These are phyloP conservation scores for Zoysia matrella DNA, from an alignment of 202 grass and related monocot genomes.

Conservation along the genomic window DNA sequence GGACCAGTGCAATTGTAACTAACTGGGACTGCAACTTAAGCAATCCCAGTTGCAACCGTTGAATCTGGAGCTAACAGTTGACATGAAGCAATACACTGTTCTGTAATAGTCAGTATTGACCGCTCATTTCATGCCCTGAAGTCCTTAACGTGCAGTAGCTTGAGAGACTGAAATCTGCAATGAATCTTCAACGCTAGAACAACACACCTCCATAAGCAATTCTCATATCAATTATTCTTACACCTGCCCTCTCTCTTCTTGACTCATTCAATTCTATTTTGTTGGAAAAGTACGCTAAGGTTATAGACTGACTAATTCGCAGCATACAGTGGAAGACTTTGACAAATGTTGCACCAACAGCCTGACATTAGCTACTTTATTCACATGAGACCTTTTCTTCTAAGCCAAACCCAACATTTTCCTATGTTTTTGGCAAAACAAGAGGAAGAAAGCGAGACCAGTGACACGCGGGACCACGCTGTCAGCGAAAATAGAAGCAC, in stretches of 20 bases:
- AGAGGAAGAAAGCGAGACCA: neutral
- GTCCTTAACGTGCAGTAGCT: too few species aligned
- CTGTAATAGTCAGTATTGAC: too few species aligned
- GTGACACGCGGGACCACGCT: neutral
- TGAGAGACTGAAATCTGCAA: too few species aligned
- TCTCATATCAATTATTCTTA: too few species aligned
- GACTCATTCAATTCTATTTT: neutral
- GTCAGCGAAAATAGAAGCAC: constrained; percentile 18
- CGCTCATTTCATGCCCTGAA: too few species aligned
- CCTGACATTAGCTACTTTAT: neutral
- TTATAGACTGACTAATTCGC: neutral
- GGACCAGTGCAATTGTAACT: too few species aligned
- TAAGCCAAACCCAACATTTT: neutral
- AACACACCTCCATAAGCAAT: neutral
- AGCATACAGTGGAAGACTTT: neutral
- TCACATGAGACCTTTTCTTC: neutral
- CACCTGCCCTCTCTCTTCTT: too few species aligned
- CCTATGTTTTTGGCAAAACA: neutral
- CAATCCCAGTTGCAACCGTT: too few species aligned
- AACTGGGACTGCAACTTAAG: too few species aligned
- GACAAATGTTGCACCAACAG: neutral
- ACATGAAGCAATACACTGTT: too few species aligned
- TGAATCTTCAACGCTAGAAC: too few species aligned
- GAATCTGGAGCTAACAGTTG: too few species aligned
- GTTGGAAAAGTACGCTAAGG: neutral